A percentile compares a stretch with the other conserved stretches of the same genome.
Conservation (phyloP, 1,284 basidiomycete species). For the Termitomyces sp. region DNA sequence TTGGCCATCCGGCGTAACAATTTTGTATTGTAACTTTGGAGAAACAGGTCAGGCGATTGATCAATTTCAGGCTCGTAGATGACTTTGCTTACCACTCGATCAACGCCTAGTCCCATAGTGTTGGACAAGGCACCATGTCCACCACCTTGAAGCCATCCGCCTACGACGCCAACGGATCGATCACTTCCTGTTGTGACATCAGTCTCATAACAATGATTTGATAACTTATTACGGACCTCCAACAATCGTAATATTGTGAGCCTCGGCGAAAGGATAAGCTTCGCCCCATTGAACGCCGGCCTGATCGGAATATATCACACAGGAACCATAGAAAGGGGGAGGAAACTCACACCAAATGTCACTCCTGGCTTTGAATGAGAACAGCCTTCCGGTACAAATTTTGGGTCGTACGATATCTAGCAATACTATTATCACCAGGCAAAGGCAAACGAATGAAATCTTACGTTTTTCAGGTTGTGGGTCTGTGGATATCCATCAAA, state of each 20-base stretch:
- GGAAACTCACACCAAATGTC: slow-evolving; percentile 30
- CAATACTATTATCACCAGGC: not conserved
- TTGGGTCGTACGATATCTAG: slow-evolving; percentile 28
- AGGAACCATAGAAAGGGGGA: not conserved
- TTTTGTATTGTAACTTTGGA: slow-evolving; percentile 28
- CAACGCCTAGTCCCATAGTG: slow-evolving; percentile 23
- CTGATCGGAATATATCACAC: slow-evolving; percentile 17
- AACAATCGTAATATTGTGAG: slow-evolving; percentile 35
- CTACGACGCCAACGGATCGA: slow-evolving; percentile 19
- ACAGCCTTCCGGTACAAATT: slow-evolving; percentile 34
- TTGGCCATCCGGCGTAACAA: slow-evolving; percentile 32
- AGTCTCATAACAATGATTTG: not conserved
- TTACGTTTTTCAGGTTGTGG: slow-evolving; percentile 34
- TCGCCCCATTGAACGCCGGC: slow-evolving; percentile 38
- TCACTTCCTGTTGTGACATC: slow-evolving; percentile 15
- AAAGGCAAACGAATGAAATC: not conserved
- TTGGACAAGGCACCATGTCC: slow-evolving; percentile 37
- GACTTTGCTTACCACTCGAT: slow-evolving; percentile 29
- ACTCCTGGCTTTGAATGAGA: slow-evolving; percentile 24
- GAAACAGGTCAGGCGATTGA: not conserved
- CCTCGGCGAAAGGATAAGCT: slow-evolving; percentile 34
- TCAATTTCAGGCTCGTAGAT: not conserved
- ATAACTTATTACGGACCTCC: slow-evolving; percentile 21
- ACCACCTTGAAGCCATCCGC: slow-evolving; percentile 31
- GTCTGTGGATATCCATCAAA: slow-evolving; percentile 23